Evolutionary conservation across 257 asterid species (phyloP).

Genomic region (Solanum arcanum): DNA sequence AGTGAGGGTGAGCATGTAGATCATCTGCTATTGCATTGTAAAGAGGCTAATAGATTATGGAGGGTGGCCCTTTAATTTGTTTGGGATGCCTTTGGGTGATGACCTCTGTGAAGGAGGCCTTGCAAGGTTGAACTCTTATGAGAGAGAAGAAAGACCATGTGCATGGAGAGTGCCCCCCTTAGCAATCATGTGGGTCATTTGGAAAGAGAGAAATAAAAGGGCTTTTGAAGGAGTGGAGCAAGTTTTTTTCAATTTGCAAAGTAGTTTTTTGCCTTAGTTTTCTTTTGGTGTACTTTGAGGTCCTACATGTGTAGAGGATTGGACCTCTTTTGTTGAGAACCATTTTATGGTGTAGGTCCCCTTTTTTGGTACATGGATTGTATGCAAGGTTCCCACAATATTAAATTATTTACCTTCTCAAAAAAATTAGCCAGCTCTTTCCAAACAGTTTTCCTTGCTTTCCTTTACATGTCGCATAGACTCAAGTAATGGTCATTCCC

Average conservation of each 20-base stretch:
- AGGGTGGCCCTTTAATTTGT: neutral
- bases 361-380: neutral
- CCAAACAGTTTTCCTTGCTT: neutral
- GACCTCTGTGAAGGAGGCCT: neutral
- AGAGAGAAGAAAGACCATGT: neutral
- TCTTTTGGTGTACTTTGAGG: neutral
- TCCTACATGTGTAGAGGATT: neutral
- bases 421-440: neutral
- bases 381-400: neutral
- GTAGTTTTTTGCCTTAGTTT: neutral
- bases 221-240: no score
- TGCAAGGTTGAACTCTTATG: neutral
- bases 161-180: neutral
- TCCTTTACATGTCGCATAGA: neutral
- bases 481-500: neutral
- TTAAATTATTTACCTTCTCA: neutral
- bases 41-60: neutral
- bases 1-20: neutral
- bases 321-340: neutral
- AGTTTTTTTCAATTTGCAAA: neutral
- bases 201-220: neutral
- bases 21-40: neutral
- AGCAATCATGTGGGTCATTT: neutral
- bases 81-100: neutral
- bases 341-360: neutral